Evolutionary conservation across 345 rosid species (phyloP).

Genomic region (Moringa oleifera): DNA sequence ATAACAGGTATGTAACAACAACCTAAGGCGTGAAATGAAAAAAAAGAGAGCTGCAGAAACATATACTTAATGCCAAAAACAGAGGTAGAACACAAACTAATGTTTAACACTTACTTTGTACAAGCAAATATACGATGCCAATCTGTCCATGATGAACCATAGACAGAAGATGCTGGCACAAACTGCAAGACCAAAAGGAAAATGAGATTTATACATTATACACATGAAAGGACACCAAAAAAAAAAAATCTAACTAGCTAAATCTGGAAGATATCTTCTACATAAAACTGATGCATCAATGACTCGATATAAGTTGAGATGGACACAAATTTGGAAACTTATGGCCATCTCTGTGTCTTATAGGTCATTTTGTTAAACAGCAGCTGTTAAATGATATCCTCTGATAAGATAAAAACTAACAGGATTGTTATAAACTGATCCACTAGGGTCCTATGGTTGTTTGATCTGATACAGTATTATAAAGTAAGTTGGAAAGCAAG

Average conservation of each 20-base stretch:
- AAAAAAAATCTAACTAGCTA: too few relatives aligned
- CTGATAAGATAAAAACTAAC: too few relatives aligned
- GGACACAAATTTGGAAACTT: not conserved
- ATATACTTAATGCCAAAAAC: not conserved
- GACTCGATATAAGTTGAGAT: too few relatives aligned
- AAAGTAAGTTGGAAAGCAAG: too few relatives aligned
- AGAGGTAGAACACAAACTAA: not conserved
- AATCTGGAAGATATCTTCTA: not conserved
- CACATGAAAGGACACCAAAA: not conserved
- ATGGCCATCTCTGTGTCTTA: not conserved
- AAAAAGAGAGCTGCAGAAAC: not conserved
- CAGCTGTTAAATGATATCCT: not conserved
- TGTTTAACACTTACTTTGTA: constrained; percentile 41
- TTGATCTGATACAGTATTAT: not conserved
- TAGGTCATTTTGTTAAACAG: not conserved
- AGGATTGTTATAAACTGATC: not conserved
- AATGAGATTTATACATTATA: too few relatives aligned
- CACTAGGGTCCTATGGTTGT: not conserved
- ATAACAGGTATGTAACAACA: too few relatives aligned
- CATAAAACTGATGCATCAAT: too few relatives aligned
- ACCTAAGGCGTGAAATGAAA: too few relatives aligned
- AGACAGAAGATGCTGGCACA: constrained; percentile 68
- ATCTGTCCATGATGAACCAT: constrained; percentile 69
- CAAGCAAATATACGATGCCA: constrained; percentile 63
- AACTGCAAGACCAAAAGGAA: constrained; percentile 37